phyloP scores from a whole-genome alignment of 345 rosid species.

The Citrus trifoliata region DNA sequence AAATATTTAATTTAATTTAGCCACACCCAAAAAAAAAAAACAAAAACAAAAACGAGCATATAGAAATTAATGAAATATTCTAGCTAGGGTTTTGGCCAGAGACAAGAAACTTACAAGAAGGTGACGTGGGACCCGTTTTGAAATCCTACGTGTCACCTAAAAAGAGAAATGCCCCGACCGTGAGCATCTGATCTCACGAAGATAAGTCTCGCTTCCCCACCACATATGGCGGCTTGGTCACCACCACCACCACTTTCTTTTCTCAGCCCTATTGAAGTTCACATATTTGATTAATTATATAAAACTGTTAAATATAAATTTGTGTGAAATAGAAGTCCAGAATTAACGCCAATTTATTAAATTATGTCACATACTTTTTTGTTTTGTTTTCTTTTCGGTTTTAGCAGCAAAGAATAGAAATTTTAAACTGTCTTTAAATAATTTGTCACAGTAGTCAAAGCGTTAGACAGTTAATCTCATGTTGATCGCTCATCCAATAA shows the following conservation, averaged over 20 bases:
- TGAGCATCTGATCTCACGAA: constrained; percentile 22
- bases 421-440: no score
- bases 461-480: no score
- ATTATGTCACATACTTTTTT: no score
- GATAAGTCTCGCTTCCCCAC: constrained; percentile 20
- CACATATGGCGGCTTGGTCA: constrained; percentile 26
- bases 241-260: constrained; percentile 5
- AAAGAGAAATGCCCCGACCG: constrained; percentile 13
- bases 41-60: not conserved
- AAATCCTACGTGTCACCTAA: constrained; percentile 21
- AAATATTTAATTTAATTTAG: not conserved
- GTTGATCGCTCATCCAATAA: no score
- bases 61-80: not conserved
- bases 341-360: no score
- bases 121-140: constrained; percentile 15
- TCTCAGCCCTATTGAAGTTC: not conserved
- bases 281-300: not conserved
- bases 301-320: not conserved
- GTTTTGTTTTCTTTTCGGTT: no score
- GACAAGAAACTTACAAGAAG: constrained; percentile 20
- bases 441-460: no score
- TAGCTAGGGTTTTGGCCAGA: not conserved
- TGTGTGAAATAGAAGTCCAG: no score
- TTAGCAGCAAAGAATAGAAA: no score
- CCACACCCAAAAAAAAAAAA: no score